Base-by-base conservation (phyloP, 2,329 filamentous ascomycete genomes). In the Epichloe gansuensis region DNA sequence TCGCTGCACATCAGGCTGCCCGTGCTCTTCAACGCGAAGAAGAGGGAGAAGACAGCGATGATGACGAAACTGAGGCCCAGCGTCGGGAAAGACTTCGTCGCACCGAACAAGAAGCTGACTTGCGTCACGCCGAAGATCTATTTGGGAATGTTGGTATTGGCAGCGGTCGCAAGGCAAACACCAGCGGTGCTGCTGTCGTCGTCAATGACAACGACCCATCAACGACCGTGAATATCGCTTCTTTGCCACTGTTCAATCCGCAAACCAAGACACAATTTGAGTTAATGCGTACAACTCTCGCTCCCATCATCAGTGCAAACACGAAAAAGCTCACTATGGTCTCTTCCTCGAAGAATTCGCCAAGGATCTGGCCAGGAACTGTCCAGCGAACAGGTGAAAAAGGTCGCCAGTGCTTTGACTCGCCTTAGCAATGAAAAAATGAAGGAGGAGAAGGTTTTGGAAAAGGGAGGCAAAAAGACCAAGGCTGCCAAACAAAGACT, bases 351-450 rank as follows among this genome's bases (percentile, higher is more conserved):
- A 91, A 68, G 93, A 97, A 64, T 93, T 98, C 64, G 72, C 80
- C 58, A 95, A 95, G 76, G 83, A 88, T 64, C 79, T 97, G 45
- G 81, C 84, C 62, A 91, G 90, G 91, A 95, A 31, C 72, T 98
- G 59, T 83, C 86, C 13, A 95, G 88, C 66, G 85, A 93, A 53
- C 90, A 97, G 73, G 91, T 97, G 72, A 96, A 97, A 81, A 97
- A 97, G 78, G 81, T 95, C 59, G 82, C 89, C 12, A 94, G 87
- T 69, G 79, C 81, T 5, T 72, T 98, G 63, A 95, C 91, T n/a
- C 85, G 90, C 5, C 78, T 95, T 53, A 81, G 88, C 67, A 98
- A 98, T 68, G 93, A 97, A 80, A 96, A 95, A 79, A 85, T 97
- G 85, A 94, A 90, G 76, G 91, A 96, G 70, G 93, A 98, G 79